phyloP scores from a whole-genome alignment of 1,284 basidiomycete genomes.

The Cryptococcus sp. region DNA sequence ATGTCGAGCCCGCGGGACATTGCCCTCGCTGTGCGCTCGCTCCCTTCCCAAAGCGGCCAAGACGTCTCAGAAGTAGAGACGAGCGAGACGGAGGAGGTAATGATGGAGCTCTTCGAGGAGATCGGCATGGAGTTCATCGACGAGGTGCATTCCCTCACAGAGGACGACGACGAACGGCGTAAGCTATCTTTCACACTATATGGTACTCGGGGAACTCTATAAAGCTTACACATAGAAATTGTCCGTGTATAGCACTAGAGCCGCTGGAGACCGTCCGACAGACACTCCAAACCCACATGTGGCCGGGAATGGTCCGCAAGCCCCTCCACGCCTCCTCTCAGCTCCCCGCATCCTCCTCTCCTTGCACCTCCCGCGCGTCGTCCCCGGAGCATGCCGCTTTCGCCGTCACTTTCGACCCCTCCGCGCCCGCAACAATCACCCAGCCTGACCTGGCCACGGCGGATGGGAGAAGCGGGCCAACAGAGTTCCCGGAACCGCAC shows the following conservation, averaged over 20 bases:
- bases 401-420: neutral
- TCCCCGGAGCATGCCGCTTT: neutral
- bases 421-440: neutral
- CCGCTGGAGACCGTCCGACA: conserved; percentile 37
- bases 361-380: neutral
- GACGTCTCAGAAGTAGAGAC: neutral
- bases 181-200: conserved; percentile 17
- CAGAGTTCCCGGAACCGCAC: conserved; percentile 17
- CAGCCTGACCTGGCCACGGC: neutral
- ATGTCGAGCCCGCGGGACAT: conserved; percentile 39
- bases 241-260: conserved; percentile 27
- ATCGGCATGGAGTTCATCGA: conserved; percentile 43
- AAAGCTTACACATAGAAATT: neutral
- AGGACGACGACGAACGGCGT: conserved; percentile 46
- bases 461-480: neutral
- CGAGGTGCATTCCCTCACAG: conserved; percentile 24
- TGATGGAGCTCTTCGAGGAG: conserved; percentile 34
- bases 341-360: conserved; percentile 3
- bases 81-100: neutral
- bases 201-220: neutral
- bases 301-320: conserved; percentile 41
- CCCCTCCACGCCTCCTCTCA: conserved; percentile 7
- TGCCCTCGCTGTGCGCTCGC: conserved; percentile 29
- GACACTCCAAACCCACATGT: conserved; percentile 46
- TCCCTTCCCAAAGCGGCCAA: neutral